Conservation (phyloP, 108 stramenopile genomes). For the Nitzschia putrida region DNA sequence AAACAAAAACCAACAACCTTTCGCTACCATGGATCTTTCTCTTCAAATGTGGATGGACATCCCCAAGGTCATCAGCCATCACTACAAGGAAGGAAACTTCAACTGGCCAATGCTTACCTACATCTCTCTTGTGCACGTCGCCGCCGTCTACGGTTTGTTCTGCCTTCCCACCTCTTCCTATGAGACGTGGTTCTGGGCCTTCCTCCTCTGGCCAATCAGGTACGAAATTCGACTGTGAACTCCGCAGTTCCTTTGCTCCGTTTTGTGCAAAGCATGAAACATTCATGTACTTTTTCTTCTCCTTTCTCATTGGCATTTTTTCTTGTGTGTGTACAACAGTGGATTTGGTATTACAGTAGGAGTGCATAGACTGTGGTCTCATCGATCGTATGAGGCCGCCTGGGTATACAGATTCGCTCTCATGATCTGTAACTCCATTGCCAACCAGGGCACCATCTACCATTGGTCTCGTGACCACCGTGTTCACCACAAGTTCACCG, state of each 20-base stretch:
- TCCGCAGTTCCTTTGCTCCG: background rate
- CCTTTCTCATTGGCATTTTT: constrained; percentile 15
- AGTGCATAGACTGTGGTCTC: constrained; percentile 97
- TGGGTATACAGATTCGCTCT: constrained; percentile 81
- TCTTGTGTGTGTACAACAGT: constrained; percentile 54
- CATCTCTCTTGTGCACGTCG: constrained; percentile 87
- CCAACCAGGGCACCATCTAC: constrained; percentile 98
- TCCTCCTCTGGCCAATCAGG: constrained; percentile 96
- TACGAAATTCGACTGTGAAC: constrained; percentile 14
- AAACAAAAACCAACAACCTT: background rate
- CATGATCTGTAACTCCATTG: constrained; percentile 98
- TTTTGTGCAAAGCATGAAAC: background rate
- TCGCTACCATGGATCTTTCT: constrained; percentile 69
- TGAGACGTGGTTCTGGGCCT: constrained; percentile 93
- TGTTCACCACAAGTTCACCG: constrained; percentile 98
- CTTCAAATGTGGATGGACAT: constrained; percentile 76
- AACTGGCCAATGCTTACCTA: constrained; percentile 99
- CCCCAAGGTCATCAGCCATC: constrained; percentile 68
- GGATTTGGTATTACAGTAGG: constrained; percentile 98
- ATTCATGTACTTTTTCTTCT: background rate
- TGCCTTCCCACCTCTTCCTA: constrained; percentile 59
- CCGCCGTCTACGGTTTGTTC: constrained; percentile 78
- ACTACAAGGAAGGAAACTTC: constrained; percentile 90
- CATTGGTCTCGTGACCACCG: constrained; percentile 98
- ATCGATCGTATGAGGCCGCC: constrained; percentile 93